A percentile compares a stretch with the other conserved stretches of the same genome.
phyloP scores from a whole-genome alignment of 768 basidiomycete genomes.

The Rhizopogon salebrosus region DNA sequence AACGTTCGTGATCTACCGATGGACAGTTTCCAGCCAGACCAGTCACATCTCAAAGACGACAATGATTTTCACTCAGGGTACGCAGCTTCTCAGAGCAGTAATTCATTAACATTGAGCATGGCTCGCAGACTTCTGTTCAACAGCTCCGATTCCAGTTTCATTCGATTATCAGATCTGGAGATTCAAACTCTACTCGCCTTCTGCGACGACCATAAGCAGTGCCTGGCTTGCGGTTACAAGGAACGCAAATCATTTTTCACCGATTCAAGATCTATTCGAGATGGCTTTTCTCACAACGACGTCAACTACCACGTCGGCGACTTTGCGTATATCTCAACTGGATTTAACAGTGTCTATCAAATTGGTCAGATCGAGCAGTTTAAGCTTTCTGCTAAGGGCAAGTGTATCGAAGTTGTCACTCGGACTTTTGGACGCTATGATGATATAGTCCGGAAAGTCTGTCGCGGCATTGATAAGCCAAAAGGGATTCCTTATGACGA shows the following conservation, averaged over 20 bases:
- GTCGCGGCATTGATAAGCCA: constrained; percentile 9
- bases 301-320: constrained; percentile 52
- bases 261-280: constrained; percentile 22
- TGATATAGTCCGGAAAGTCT: constrained; percentile 24
- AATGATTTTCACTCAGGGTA: constrained; percentile 59
- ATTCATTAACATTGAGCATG: background rate
- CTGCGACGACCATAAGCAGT: constrained; percentile 32
- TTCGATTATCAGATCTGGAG: constrained; percentile 35
- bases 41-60: constrained; percentile 32
- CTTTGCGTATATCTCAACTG: constrained; percentile 50
- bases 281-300: constrained; percentile 37
- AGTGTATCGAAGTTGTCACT: constrained; percentile 29
- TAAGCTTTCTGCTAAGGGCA: constrained; percentile 14
- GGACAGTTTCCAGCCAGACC: constrained; percentile 42
- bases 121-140: constrained; percentile 46
- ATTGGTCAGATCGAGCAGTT: constrained; percentile 55
- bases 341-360: constrained; percentile 27
- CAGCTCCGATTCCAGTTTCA: constrained; percentile 40
- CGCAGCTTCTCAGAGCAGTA: constrained; percentile 7
- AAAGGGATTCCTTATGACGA: constrained; percentile 34
- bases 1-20: constrained; percentile 38
- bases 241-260: constrained; percentile 19
- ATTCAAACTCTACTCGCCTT: constrained; percentile 24
- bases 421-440: constrained; percentile 43
- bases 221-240: constrained; percentile 44